Evolutionary conservation across 192 early-diverging fungal genomes (phyloP).

Genomic region (Dispira parvispora): DNA sequence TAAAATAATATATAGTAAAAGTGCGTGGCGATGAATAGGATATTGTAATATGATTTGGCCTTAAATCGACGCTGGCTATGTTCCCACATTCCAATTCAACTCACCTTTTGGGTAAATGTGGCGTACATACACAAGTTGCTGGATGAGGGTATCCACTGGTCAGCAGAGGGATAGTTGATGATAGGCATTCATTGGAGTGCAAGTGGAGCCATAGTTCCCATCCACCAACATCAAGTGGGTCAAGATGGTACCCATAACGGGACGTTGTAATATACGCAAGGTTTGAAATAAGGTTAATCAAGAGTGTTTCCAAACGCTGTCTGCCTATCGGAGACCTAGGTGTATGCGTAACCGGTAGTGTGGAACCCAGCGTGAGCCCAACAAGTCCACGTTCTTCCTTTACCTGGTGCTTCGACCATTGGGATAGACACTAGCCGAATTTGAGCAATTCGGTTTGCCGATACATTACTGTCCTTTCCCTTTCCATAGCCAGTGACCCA

Average conservation of each 20-base stretch:
- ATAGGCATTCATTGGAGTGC: not conserved
- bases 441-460: no score
- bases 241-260: not conserved
- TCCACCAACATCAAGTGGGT: no score
- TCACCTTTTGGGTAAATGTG: not conserved
- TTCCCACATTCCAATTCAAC: not conserved
- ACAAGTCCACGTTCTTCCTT: no score
- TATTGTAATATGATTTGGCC: not conserved
- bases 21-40: not conserved
- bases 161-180: not conserved
- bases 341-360: not conserved
- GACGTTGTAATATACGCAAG: not conserved
- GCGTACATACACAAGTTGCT: not conserved
- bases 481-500: no score
- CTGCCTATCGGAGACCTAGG: not conserved
- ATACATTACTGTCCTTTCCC: no score
- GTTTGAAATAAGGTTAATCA: not conserved
- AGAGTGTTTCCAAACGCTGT: not conserved
- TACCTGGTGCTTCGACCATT: no score
- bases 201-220: not conserved
- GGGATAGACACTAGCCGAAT: no score
- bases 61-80: not conserved
- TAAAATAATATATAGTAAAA: not conserved
- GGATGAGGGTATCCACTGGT: not conserved
- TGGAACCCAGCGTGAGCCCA: no score